These are phyloP conservation scores for Globisporangium heterothallicum DNA, from an alignment of 352 stramenopile species.

Conservation along the genomic window DNA sequence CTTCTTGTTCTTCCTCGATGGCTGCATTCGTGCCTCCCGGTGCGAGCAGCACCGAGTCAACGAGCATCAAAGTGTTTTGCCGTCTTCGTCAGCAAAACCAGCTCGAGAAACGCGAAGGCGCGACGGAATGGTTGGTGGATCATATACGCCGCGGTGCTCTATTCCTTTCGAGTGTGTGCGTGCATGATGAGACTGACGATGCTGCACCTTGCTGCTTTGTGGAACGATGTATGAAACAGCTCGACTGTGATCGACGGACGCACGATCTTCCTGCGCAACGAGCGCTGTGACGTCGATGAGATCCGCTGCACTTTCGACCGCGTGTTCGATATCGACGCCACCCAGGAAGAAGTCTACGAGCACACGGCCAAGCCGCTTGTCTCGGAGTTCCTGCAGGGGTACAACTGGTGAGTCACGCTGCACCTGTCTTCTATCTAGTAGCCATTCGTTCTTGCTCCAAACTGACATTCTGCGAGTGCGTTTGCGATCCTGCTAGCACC, in stretches of 20 bases:
- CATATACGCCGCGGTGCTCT: too few species aligned
- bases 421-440: too few species aligned
- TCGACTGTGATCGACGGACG: constrained; percentile 53
- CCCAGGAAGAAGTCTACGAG: constrained; percentile 64
- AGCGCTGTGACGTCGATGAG: constrained; percentile 67
- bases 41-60: neutral
- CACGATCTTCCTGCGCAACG: constrained; percentile 56
- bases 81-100: constrained; percentile 74
- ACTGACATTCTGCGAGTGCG: too few species aligned
- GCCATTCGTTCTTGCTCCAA: neutral
- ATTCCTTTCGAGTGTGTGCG: too few species aligned
- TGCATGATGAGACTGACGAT: neutral
- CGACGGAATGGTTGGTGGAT: constrained; percentile 53
- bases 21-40: neutral
- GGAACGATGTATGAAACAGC: constrained; percentile 17
- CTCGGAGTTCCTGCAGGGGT: constrained; percentile 60
- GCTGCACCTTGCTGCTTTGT: constrained; percentile 8
- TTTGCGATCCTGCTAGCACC: constrained; percentile 16
- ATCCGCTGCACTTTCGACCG: constrained; percentile 71
- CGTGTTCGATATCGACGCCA: constrained; percentile 56
- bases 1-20: neutral
- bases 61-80: constrained; percentile 74
- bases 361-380: constrained; percentile 61
- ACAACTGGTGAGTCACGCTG: constrained; percentile 64
- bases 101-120: constrained; percentile 59